phyloP scores from a whole-genome alignment of 2,329 filamentous ascomycete species.

The Hirsutella thompsonii region DNA sequence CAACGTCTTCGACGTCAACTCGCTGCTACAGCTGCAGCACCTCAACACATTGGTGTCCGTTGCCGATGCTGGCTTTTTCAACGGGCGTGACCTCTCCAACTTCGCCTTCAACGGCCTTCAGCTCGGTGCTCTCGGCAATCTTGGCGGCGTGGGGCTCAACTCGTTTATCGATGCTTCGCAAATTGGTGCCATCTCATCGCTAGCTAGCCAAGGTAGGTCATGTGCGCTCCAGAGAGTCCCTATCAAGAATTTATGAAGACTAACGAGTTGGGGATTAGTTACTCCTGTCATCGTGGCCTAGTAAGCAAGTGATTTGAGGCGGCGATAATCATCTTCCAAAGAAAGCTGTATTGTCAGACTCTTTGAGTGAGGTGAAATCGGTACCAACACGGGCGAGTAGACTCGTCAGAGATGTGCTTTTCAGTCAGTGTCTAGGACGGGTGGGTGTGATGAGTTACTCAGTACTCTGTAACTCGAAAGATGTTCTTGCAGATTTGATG shows the following conservation, averaged over 20 bases:
- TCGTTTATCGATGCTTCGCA: slow-evolving; percentile 15
- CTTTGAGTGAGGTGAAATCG: too few relatives aligned
- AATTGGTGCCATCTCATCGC: neutral
- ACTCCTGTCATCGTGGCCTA: neutral
- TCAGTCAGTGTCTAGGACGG: too few relatives aligned
- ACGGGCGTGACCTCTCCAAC: slow-evolving; percentile 15
- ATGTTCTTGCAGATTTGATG: too few relatives aligned
- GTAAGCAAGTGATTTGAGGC: too few relatives aligned
- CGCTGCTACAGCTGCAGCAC: slow-evolving; percentile 26
- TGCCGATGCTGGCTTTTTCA: slow-evolving; percentile 16
- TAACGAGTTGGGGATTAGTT: neutral
- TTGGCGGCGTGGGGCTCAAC: slow-evolving; percentile 14
- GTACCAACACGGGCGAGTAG: too few relatives aligned
- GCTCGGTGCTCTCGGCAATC: neutral
- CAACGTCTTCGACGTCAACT: slow-evolving; percentile 26
- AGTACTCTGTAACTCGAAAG: too few relatives aligned
- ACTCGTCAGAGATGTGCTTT: too few relatives aligned
- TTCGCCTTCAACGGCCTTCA: slow-evolving; percentile 7
- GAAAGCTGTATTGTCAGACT: too few relatives aligned
- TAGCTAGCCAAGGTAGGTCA: neutral
- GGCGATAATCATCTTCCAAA: too few relatives aligned
- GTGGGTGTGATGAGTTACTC: too few relatives aligned
- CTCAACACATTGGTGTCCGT: slow-evolving; percentile 25
- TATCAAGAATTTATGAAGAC: neutral
- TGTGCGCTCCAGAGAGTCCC: neutral